Evolutionary conservation across 192 early-diverging fungal species (phyloP).

Genomic region (Coemansia sp.): DNA sequence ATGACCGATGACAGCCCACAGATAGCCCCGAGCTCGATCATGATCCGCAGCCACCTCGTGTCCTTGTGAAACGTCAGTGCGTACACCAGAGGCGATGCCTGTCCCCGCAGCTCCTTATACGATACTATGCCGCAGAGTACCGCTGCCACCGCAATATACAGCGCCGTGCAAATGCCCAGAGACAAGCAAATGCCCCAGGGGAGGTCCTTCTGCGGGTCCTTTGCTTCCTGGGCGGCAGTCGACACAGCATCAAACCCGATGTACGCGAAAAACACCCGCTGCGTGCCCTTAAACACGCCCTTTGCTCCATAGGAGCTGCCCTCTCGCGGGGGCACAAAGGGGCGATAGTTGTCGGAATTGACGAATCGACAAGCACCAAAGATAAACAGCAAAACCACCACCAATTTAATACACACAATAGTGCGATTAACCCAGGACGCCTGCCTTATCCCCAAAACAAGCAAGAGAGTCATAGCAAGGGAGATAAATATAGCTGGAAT

Average conservation of each 20-base stretch:
- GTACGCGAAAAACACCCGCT: constrained; percentile 76
- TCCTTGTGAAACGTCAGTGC: constrained; percentile 39
- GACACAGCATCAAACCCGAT: constrained; percentile 89
- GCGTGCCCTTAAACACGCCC: constrained; percentile 71
- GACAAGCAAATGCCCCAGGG: constrained; percentile 86
- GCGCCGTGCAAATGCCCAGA: constrained; percentile 68
- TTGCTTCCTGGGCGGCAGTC: constrained; percentile 81
- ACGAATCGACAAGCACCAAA: constrained; percentile 71
- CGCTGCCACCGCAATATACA: constrained; percentile 72
- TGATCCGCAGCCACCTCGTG: constrained; percentile 68
- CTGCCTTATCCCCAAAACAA: constrained; percentile 71
- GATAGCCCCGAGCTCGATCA: constrained; percentile 78
- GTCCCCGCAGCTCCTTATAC: constrained; percentile 53
- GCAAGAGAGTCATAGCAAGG: constrained; percentile 60
- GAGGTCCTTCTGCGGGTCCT: constrained; percentile 73
- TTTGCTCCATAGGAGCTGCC: constrained; percentile 62
- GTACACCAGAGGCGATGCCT: constrained; percentile 58
- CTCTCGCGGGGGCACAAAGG: constrained; percentile 71
- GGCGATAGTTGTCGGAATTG: constrained; percentile 67
- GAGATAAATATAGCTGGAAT: constrained; percentile 72
- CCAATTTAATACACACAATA: constrained; percentile 71
- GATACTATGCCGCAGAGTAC: constrained; percentile 73
- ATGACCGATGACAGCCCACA: constrained; percentile 78
- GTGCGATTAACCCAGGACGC: constrained; percentile 71
- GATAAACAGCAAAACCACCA: constrained; percentile 75